phyloP scores from a whole-genome alignment of 2,329 filamentous ascomycete species.

The Colletotrichum theobromicola region DNA sequence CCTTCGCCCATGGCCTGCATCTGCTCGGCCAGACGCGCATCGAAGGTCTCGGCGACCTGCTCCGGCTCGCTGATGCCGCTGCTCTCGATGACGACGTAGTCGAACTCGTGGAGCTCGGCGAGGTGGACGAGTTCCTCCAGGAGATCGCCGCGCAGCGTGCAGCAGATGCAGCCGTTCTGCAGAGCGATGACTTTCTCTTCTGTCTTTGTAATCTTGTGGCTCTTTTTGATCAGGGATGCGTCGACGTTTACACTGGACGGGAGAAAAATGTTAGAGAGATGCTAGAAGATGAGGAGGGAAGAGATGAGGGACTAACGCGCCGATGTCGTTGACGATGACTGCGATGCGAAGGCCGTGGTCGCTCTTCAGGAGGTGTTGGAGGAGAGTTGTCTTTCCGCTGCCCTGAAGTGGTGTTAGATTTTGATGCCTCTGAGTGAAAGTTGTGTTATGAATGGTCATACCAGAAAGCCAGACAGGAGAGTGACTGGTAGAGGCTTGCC shows the following conservation, averaged over 20 bases:
- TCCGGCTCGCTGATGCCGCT: slow-evolving; percentile 75
- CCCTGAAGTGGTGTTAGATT: slow-evolving; percentile 50
- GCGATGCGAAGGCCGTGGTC: slow-evolving; percentile 73
- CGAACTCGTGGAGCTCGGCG: slow-evolving; percentile 65
- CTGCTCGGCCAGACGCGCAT: slow-evolving; percentile 57
- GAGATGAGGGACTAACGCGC: slow-evolving; percentile 44
- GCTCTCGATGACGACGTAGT: slow-evolving; percentile 76
- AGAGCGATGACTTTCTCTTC: slow-evolving; percentile 71
- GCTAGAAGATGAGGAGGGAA: neutral
- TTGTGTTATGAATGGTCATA: too few relatives aligned
- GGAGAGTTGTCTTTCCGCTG: slow-evolving; percentile 73
- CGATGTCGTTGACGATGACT: slow-evolving; percentile 77
- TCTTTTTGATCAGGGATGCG: slow-evolving; percentile 63
- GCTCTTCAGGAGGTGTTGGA: slow-evolving; percentile 71
- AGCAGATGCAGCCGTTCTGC: slow-evolving; percentile 80
- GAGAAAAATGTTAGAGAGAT: accelerated
- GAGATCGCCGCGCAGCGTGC: slow-evolving; percentile 73
- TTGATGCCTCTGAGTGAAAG: too few relatives aligned
- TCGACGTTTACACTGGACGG: slow-evolving; percentile 65
- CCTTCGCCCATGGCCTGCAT: slow-evolving; percentile 40
- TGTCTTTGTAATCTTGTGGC: slow-evolving; percentile 60
- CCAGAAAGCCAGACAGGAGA: slow-evolving; percentile 64
- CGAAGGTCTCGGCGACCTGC: slow-evolving; percentile 78
- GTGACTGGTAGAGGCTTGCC: slow-evolving; percentile 58
- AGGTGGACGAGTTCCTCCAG: slow-evolving; percentile 72